Evolutionary conservation across 1,284 basidiomycete genomes (phyloP).

Genomic region (Apiotrichum mycotoxinovorans): DNA sequence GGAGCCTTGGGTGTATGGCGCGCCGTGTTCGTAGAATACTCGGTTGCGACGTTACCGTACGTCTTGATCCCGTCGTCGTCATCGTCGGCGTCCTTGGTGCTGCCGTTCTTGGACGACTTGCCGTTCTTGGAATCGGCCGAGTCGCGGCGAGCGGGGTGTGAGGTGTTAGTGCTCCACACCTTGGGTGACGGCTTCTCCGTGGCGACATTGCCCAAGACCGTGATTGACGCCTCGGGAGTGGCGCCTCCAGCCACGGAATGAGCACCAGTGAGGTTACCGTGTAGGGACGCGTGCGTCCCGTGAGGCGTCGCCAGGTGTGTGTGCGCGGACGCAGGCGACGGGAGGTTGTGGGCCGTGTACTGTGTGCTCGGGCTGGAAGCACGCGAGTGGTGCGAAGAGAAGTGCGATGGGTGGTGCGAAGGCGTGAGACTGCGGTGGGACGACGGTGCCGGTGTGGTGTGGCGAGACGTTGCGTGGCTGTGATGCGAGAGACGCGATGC

Average conservation of each 20-base stretch:
- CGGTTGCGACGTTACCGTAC: background rate
- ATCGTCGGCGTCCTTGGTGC: background rate
- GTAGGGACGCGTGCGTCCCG: background rate
- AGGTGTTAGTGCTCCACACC: slow-evolving; percentile 34
- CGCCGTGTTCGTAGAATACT: background rate
- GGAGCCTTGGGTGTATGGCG: background rate
- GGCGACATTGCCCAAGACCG: background rate
- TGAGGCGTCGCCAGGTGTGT: background rate
- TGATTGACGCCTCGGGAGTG: background rate
- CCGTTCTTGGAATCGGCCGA: background rate
- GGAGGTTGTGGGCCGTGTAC: background rate
- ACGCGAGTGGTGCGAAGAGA: background rate
- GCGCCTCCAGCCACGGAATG: background rate
- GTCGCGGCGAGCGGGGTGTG: slow-evolving; percentile 5
- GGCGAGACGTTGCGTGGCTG: too few species aligned
- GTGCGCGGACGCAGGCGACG: background rate
- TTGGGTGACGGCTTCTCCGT: slow-evolving; percentile 11
- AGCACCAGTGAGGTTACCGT: too few species aligned
- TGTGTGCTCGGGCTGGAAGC: background rate
- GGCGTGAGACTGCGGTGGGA: background rate
- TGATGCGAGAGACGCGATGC: background rate
- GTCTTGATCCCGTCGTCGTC: background rate
- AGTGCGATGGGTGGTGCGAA: background rate
- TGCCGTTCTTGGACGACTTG: background rate
- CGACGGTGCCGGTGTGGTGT: background rate